Conservation (phyloP, 2,329 filamentous ascomycete genomes). For the Phialophora chinensis region DNA sequence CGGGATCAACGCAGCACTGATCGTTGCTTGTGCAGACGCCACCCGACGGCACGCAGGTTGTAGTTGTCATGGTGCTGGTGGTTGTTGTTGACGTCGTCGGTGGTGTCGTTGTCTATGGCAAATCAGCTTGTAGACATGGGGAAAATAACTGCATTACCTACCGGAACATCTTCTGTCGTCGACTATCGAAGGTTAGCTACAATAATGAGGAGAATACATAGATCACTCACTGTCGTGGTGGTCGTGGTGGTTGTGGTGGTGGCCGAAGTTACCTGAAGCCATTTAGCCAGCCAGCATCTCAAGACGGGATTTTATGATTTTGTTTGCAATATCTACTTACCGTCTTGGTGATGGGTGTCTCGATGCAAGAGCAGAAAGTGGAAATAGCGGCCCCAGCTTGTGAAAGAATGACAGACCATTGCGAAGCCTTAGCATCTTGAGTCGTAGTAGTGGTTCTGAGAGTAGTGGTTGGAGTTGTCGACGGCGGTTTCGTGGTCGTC, state of each 20-base stretch:
- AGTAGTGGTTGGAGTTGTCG: not conserved
- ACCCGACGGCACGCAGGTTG: not conserved
- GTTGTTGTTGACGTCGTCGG: not conserved
- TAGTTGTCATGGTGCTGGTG: not conserved
- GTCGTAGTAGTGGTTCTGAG: not conserved
- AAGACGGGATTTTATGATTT: not conserved
- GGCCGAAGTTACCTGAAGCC: not conserved
- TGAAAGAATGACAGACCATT: conserved; percentile 5
- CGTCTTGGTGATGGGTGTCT: conserved; percentile 5
- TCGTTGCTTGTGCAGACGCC: not conserved
- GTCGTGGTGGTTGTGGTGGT: not conserved
- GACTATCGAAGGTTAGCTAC: not conserved
- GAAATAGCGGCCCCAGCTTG: conserved; percentile 5
- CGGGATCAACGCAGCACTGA: not conserved
- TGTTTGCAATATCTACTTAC: not conserved
- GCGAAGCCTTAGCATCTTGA: conserved; percentile 3
- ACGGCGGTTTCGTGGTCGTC: too few species aligned
- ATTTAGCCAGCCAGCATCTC: not conserved
- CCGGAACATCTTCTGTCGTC: not conserved
- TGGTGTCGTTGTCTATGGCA: not conserved
- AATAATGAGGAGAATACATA: not conserved
- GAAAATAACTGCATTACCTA: not conserved
- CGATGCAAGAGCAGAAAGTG: conserved; percentile 10
- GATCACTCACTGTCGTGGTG: not conserved
- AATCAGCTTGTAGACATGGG: not conserved